phyloP scores from a whole-genome alignment of 2,329 filamentous ascomycete genomes.

The Nectriaceae sp. region DNA sequence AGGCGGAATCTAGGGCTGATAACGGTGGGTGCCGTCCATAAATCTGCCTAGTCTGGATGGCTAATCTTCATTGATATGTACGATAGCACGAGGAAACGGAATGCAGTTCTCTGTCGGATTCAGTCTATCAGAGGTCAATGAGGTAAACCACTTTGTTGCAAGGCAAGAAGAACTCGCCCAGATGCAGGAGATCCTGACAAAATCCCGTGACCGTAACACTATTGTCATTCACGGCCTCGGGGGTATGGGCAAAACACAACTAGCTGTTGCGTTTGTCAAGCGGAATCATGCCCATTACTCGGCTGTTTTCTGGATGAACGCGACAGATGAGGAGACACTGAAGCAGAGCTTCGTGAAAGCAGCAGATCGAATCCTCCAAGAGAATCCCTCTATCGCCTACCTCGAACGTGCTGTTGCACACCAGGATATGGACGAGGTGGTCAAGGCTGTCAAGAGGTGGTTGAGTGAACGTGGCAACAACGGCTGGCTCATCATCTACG shows the following conservation, averaged over 20 bases:
- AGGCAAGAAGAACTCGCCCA: conserved; percentile 18
- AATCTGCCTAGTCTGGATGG: not conserved
- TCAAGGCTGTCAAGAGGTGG: conserved; percentile 39
- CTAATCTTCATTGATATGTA: not conserved
- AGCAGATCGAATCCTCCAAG: conserved; percentile 29
- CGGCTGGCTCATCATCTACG: conserved; percentile 41
- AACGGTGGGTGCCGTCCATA: not conserved
- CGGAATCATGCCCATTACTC: conserved; percentile 36
- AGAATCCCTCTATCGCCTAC: conserved; percentile 25
- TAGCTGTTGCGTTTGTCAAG: conserved; percentile 39
- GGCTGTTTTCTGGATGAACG: conserved; percentile 46
- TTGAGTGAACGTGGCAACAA: conserved; percentile 36
- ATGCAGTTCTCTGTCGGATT: not conserved
- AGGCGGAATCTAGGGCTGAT: not conserved
- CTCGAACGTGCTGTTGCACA: conserved; percentile 25
- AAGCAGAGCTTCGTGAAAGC: conserved; percentile 35
- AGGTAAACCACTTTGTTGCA: conserved; percentile 13
- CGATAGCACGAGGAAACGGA: conserved; percentile 2
- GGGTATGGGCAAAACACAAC: conserved; percentile 49
- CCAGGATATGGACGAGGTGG: conserved; percentile 27
- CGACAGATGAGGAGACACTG: conserved; percentile 36
- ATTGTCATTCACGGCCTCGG: conserved; percentile 42
- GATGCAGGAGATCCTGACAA: conserved; percentile 12
- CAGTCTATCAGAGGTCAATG: conserved; percentile 4
- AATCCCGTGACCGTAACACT: conserved; percentile 9